phyloP scores from a whole-genome alignment of 1,284 basidiomycete genomes.

The Papiliotrema nemorosa region DNA sequence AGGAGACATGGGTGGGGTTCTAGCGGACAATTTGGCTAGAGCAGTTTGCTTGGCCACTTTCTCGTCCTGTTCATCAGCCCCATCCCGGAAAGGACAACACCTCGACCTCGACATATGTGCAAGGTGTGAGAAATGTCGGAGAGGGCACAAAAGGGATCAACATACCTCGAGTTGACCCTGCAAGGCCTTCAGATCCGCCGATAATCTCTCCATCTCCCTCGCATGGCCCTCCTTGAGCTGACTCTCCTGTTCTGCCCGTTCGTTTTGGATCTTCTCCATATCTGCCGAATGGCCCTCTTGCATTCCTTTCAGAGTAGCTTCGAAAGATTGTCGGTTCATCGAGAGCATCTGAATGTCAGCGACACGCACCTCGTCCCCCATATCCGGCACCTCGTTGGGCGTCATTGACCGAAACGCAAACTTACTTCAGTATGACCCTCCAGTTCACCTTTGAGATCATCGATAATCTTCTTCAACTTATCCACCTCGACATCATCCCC shows the following conservation, averaged over 20 bases:
- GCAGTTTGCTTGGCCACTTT: slow-evolving; percentile 16
- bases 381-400: neutral
- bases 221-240: neutral
- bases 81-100: too few relatives aligned
- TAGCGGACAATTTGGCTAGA: slow-evolving; percentile 15
- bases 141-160: too few relatives aligned
- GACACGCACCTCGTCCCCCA: too few relatives aligned
- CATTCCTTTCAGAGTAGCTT: slow-evolving; percentile 21
- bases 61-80: slow-evolving; percentile 17
- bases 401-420: too few relatives aligned
- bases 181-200: slow-evolving; percentile 9
- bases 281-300: slow-evolving; percentile 13
- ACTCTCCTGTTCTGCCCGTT: slow-evolving; percentile 2
- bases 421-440: slow-evolving; percentile 32
- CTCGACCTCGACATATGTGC: too few relatives aligned
- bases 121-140: too few relatives aligned
- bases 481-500: slow-evolving; percentile 10
- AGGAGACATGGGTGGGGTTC: slow-evolving; percentile 15
- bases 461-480: slow-evolving; percentile 18
- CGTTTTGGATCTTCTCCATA: slow-evolving; percentile 3
- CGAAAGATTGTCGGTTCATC: slow-evolving; percentile 42
- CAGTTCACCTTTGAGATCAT: slow-evolving; percentile 33
- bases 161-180: slow-evolving; percentile 13
- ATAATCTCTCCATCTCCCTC: slow-evolving; percentile 2
- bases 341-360: slow-evolving; percentile 27